Base-by-base conservation (phyloP, 805 yeast species). In the Kluyveromyces dobzhanskii region DNA sequence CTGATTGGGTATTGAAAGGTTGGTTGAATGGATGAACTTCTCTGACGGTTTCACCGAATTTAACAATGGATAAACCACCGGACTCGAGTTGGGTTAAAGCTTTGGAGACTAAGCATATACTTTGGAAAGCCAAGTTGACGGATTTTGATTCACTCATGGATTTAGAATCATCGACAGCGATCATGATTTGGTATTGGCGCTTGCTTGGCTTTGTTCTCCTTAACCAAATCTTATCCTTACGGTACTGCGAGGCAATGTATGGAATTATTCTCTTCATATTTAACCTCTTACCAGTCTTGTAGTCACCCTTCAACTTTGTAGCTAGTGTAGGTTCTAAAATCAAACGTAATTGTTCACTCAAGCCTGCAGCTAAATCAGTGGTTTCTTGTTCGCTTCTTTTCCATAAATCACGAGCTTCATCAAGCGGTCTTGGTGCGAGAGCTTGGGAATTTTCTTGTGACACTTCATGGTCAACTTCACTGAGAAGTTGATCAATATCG, bases 201-300 rank as follows among this genome's bases (percentile, higher is more conserved):
- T 92, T 92, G 49, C 94, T 84, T 41, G 99, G 99, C 57, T 92
- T 90, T 5, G 97, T 87, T 62, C 99, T 77, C 58, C 96, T 77
- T 65, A 92, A 73, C 99, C 99, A 92, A 42, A 92, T 92, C 69
- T 92, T 92, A 61, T 92, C 99, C 60, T 92, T 92, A 54, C 95
- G 79, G 75, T 86, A 92, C 54, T 87, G 95, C 28, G 95, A 85
- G 0, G 99, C 99, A 67, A 92, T 92, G 61, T 90, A 92, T 5
- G 97, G 95, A 54, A 92, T 92, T 53, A 92, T 92, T 49, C 97
- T 73, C 69, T 90, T 92, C 97, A 92, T 88, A 62, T 92, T 92
- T 53, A 92, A 73, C 49, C 98, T 73, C 61, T 92, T 92, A 60
- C 99, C 99, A 2, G 97, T 88, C 62, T 88, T 87, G 65, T 86